Evolutionary conservation across 495 filamentous ascomycete genomes (phyloP).

Genomic region (Acidomyces sp.): DNA sequence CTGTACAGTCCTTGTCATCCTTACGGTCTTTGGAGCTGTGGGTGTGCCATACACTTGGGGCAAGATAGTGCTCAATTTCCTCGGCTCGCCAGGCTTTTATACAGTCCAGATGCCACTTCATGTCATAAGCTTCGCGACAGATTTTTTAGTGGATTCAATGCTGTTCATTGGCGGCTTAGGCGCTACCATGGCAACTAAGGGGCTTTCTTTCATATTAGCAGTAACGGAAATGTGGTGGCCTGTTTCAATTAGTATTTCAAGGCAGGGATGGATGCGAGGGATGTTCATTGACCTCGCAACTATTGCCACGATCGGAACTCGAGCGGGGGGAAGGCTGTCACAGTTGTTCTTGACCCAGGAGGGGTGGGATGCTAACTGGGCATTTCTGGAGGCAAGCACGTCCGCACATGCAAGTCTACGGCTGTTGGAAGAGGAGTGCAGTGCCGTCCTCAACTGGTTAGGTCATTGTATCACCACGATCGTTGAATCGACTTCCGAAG

Average conservation of each 20-base stretch:
- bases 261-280: not conserved
- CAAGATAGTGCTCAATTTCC: conserved; percentile 61
- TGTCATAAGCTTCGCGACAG: conserved; percentile 54
- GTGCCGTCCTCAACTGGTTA: conserved; percentile 2
- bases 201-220: not conserved
- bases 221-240: not conserved
- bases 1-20: conserved; percentile 74
- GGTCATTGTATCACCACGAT: conserved; percentile 4
- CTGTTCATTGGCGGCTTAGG: conserved; percentile 39
- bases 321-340: conserved; percentile 7
- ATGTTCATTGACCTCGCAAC: conserved; percentile 14
- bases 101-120: conserved; percentile 56
- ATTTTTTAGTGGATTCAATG: conserved; percentile 51
- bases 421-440: conserved; percentile 5
- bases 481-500: conserved; percentile 13
- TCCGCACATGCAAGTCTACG: conserved; percentile 14
- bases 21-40: conserved; percentile 69
- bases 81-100: conserved; percentile 64
- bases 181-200: not conserved
- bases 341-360: conserved; percentile 11
- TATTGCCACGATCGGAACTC: not conserved
- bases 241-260: too few species aligned
- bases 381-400: conserved; percentile 6
- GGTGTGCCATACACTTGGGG: conserved; percentile 88
- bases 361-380: conserved; percentile 5